Evolutionary conservation across 768 basidiomycete genomes (phyloP), one percentile per base, ranked within the genome.

Genomic region (Candolleomyces eurysporus): DNA sequence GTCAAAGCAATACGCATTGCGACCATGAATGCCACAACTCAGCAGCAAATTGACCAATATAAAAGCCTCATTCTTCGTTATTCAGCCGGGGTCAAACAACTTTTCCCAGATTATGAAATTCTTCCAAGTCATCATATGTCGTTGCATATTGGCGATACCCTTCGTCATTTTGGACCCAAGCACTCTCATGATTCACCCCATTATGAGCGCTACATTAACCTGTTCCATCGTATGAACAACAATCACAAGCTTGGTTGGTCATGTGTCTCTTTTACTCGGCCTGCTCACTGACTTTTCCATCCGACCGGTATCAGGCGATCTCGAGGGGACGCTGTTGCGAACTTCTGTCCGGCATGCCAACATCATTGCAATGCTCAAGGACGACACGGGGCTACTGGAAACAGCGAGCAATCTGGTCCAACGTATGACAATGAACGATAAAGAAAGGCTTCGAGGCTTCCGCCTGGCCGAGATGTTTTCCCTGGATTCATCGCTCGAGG

Each of bases 151-250:
- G 66, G 67, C 2, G 61, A 63, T 22, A 65, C 64, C 26, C 48
- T 68, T 26, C 48, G 61, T 3, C 17, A 59, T 0, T 68, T 73
- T 61, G 71, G 73, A 11, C 73, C 70, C 0, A 60, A 57, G 16
- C 73, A 75, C 64, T 63, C 67, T 40, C 71, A 68, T 52, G 50
- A 52, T 32, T 52, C 53, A 62, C 71, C 61, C 64, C 66, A 68
- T 13, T 77, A 72, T 49, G 69, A 78, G 53, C 62, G 69, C 17
- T 70, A 70, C 43, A 76, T 73, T 51, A 58, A 62, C 19, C 49
- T 67, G 2, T 54, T 74, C 5, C 71, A 71, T 51, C 49, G 61
- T 2, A 40, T 66, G 10, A 66, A 69, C 17, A 70, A 66, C 7
- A 73, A 76, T 55, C 46, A 55, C 3, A 66, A 64, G 31, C 13